Evolutionary conservation across 1,139 yeast genomes (phyloP), one percentile per base, ranked within the genome.

Genomic region (Suhomyces chickasaworum): DNA sequence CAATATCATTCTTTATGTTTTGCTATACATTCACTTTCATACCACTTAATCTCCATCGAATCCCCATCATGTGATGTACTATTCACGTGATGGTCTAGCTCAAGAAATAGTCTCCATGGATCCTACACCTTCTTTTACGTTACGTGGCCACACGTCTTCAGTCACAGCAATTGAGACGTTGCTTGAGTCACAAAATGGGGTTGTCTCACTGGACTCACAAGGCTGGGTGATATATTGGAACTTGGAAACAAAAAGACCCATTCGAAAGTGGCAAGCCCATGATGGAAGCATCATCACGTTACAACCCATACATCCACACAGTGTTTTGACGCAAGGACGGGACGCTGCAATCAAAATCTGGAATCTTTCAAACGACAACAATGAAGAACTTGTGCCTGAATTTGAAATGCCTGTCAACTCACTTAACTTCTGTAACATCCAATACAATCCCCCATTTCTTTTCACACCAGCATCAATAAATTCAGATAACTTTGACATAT

Each of bases 151-250:
- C 35, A 46, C 38, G 7, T 20, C 39, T 3, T 29, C 50, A 6
- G 46, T 51, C 10, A 49, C 53, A 6, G 51, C 52, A 12, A 41
- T 48, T 5, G 42, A 41, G 10, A 23, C 42, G 3, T 29, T 32
- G 17, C 10, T 10, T 13, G 52, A 2, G 30, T 29, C 30, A 13
- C 17, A 33, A 39, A 21, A 39, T 41, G 12, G 44, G 52, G 15
- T 74, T 3, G 48, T 72, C 1, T 64, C 77, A 1, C 71, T 68
- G 2, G 85, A 80, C 57, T 72, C 73, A 20, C 56, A 66, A 0
- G 87, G 87, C 0, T 63, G 69, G 60, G 54, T 80, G 1, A 68
- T 75, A 1, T 64, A 80, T 63, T 82, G 86, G 87, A 74, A 79
- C 52, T 44, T 81, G 2, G 42, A 58, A 2, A 68, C 70, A 0